Evolutionary conservation across 495 filamentous ascomycete genomes (phyloP), one percentile per base, ranked within the genome.

Genomic region (Hypoxylon trugodes): DNA sequence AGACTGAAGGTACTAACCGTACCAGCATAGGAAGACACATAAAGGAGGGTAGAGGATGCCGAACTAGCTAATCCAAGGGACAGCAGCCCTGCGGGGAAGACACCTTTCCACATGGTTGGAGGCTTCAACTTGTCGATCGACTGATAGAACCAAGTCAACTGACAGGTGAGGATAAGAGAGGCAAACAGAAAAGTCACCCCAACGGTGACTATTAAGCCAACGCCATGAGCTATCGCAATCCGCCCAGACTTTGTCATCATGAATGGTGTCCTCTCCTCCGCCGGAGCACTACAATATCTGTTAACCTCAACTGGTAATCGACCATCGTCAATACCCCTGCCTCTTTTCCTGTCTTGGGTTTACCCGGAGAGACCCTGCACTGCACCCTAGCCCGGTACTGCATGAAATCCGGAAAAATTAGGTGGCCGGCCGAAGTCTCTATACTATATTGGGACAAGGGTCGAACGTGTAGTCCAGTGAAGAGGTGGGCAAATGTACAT

Each of bases 1-100:
- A 87, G 78, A 40, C 76, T 69, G 16, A 89, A 77, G 10, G 81
- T 80, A 56, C 84, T 84, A 63, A 88, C 71, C 26, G 74, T 79
- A 40, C 86, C 86, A 49, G 75, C 76, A 78, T 89, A 89, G 19
- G 86, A 86, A 9, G 84, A 79, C 56, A 82, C 84, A 73, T 83
- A 88, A 69, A 90, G 76, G 42, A 75, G 77, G 37, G 65, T 74
- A 36, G 76, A 72, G 22, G 72, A 73, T 24, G 71, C 65, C 32
- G 71, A 65, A 57, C 65, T 60, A 50, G 66, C 67, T 50, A 76
- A 64, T 41, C 59, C 59, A 32, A 76, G 69, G 51, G 59, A 63
- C 40, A 70, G 56, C 49, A 71, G 59, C 61, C 65, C 68, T 68
- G 70, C 64, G 65, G 70, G 65, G 64, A 60, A 60, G 22, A 66